Evolutionary conservation across 371 early-diverging fungal species (phyloP), one percentile per base, ranked within the genome.

Genomic region (Rhizopus sp.): DNA sequence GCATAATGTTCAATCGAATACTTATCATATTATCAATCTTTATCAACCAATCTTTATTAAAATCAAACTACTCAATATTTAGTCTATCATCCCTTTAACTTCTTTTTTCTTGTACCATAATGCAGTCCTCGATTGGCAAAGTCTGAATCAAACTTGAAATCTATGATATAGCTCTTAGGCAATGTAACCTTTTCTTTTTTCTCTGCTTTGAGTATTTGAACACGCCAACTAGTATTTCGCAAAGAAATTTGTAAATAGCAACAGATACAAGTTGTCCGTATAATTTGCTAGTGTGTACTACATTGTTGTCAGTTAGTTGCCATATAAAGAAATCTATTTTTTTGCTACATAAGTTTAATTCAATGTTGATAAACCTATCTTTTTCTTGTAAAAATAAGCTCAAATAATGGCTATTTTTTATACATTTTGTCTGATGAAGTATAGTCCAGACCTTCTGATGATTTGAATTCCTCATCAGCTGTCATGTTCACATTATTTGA

Each of bases 71-170:
- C 23, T 23, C 23, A 39, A 15, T 16, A 9, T 39, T 42, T 16
- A 17, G 33, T 7, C 30, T 31, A 23, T n/a, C 5, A 38, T 17
- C 53, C 50, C 29, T 47, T 35, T n/a, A 3, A 44, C 32, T 32
- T 47, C 2, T n/a, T n/a, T n/a, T n/a, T 17, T 13, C 50, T n/a
- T 50, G 34, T 72, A 80, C 77, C 78, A 44, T 82, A 85, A 45
- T 82, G 81, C 47, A 87, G 69, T 34, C 88, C 88, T 31, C 88
- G 74, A 33, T 85, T 83, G 9, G 88, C 88, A 68, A 85, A 87
- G 7, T 63, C 46, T 2, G 77, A 74, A 65, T 87, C 88, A 63
- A 81, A 87, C 41, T 68, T 61, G n/a, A 84, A 64, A n/a, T 59
- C 72, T 60, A 60, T n/a, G n/a, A n/a, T n/a, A 31, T 38, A 39